Evolutionary conservation across 2,329 filamentous ascomycete genomes (phyloP).

Genomic region (Biscogniauxia marginata): DNA sequence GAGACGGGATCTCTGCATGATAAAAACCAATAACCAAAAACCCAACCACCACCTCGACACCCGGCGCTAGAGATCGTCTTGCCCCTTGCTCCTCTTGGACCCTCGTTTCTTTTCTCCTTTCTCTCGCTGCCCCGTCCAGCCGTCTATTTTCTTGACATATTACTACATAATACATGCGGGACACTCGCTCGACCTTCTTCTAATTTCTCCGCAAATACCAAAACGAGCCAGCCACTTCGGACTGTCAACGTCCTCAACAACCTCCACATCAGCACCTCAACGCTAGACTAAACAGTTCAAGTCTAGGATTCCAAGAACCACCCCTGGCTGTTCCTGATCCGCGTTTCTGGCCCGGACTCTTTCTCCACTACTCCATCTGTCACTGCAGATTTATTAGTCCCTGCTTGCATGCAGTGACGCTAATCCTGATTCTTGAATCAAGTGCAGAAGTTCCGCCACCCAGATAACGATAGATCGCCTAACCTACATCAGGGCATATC

Average conservation of each 20-base stretch:
- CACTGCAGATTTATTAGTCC: neutral
- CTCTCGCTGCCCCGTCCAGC: too few relatives aligned
- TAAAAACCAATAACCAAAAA: neutral
- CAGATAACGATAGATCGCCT: conserved; percentile 4
- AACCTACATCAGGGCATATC: neutral
- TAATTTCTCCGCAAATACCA: conserved; percentile 1
- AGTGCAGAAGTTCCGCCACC: neutral
- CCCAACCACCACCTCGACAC: too few relatives aligned
- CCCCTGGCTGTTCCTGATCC: neutral
- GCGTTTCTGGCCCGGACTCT: neutral
- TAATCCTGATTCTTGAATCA: neutral
- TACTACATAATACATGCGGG: neutral
- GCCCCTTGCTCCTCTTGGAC: too few relatives aligned
- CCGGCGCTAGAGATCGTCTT: too few relatives aligned
- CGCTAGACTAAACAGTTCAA: neutral
- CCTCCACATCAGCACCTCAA: neutral
- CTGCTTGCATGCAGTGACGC: neutral
- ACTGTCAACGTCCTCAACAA: neutral
- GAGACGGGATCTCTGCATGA: neutral
- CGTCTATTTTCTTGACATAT: too few relatives aligned
- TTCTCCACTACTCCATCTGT: neutral
- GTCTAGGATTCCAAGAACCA: neutral
- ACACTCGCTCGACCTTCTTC: neutral
- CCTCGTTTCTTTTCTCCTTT: too few relatives aligned
- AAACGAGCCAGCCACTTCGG: neutral